Base-by-base conservation (phyloP, 2,329 filamentous ascomycete species). In the Colletotrichum endophyticum region DNA sequence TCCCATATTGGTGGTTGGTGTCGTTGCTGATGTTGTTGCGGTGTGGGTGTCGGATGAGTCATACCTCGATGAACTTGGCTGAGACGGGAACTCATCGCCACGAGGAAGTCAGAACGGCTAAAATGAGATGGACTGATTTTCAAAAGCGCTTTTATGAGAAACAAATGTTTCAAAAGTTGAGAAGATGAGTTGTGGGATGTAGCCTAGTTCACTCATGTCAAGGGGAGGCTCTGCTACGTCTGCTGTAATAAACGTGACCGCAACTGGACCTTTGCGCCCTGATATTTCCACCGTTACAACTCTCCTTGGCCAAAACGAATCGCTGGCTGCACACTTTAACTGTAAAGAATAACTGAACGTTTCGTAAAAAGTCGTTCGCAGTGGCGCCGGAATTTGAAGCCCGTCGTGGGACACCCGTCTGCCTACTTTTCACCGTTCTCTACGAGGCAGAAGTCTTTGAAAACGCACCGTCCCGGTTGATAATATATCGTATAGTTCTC, bases 281-380 rank as follows among this genome's bases (percentile, higher is more conserved):
- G 2, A 49, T 32, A 32, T 12, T 12, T 32, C 30, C 30, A 32
- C 11, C 11, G 1, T 22, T 12, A 6, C 11, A 22, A 25, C 1
- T 22, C n/a, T 53, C 4, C 44, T 13, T 2, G 4, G n/a, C 6
- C n/a, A 22, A 1, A 53, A 22, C 0, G 3, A 53, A 22, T 11
- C 44, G 11, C n/a, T 53, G 11, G 2, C 1, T 22, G 4, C 19
- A 49, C 0, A 49, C 0, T 3, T 13, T 0, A 8, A 53, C 6
- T 53, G 11, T 25, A 12, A 2, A 53, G 44, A 2, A 0, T 3
- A n/a, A 3, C 44, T 53, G 0, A 1, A 44, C 0, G 1, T 16
- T 44, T 44, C 16, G 8, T 44, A 1, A 19, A n/a, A 9, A 19
- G 36, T 44, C 16, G 36, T 49, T n/a, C 39, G 39, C 19, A n/a